Conservation (phyloP, 2,329 filamentous ascomycete genomes). For the Colletotrichum sp. region DNA sequence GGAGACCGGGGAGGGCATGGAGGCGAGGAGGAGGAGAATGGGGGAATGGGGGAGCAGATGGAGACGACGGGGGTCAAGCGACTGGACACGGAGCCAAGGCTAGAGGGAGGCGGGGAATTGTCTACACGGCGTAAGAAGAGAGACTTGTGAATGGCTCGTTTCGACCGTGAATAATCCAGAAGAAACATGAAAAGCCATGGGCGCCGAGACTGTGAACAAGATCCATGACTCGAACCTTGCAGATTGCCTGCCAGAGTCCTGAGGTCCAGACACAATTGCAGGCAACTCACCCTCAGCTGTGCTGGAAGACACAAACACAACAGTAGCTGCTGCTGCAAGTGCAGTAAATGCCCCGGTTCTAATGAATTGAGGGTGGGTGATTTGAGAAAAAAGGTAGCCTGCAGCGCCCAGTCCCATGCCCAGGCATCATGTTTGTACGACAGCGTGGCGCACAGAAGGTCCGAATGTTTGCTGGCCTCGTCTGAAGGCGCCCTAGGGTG, state of each 20-base stretch:
- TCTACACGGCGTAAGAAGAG: background rate
- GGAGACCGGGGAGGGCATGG: background rate
- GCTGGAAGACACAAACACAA: background rate
- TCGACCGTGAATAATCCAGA: background rate
- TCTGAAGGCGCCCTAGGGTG: background rate
- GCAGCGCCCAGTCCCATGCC: background rate
- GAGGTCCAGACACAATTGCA: background rate
- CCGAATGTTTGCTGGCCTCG: background rate
- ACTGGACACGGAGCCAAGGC: background rate
- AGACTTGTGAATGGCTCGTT: background rate
- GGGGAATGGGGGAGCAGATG: background rate
- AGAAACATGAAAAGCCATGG: background rate
- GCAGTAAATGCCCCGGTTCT: background rate
- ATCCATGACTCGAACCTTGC: conserved; percentile 8
- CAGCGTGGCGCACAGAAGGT: background rate
- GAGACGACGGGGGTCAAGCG: background rate
- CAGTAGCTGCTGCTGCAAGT: background rate
- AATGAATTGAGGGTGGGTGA: background rate
- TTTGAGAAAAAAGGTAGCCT: background rate
- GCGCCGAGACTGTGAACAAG: background rate
- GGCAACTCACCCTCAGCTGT: background rate
- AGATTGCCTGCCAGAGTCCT: background rate
- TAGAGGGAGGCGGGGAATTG: background rate
- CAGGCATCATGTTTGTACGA: background rate
- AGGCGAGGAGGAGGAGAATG: background rate